Evolutionary conservation across 2,329 filamentous ascomycete species (phyloP).

Genomic region (Claviceps spartinae): DNA sequence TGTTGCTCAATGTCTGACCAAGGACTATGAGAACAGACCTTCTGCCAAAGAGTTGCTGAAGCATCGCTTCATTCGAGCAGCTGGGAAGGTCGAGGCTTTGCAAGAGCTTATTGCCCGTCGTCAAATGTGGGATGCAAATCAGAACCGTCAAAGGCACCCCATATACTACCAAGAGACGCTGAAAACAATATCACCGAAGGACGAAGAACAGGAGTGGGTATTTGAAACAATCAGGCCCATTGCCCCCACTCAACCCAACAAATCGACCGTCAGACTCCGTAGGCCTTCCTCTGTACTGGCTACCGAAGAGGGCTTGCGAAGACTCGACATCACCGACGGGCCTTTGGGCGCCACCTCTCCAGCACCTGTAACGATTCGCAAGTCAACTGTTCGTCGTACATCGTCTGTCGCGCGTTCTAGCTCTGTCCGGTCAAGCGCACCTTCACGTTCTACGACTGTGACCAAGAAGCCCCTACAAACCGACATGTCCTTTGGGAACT

Average conservation of each 20-base stretch:
- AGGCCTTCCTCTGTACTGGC: slow-evolving; percentile 44
- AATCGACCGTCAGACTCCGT: slow-evolving; percentile 35
- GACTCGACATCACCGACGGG: slow-evolving; percentile 47
- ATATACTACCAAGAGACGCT: slow-evolving; percentile 93
- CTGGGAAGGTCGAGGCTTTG: slow-evolving; percentile 76
- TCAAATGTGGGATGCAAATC: slow-evolving; percentile 67
- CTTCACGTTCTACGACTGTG: slow-evolving; percentile 29
- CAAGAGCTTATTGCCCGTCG: slow-evolving; percentile 77
- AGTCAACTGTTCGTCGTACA: slow-evolving; percentile 39
- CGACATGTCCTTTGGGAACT: slow-evolving; percentile 89
- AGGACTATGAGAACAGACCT: slow-evolving; percentile 74
- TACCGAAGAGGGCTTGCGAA: slow-evolving; percentile 47
- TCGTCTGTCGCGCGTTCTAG: slow-evolving; percentile 27
- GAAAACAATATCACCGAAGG: slow-evolving; percentile 50
- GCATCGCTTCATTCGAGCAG: slow-evolving; percentile 76
- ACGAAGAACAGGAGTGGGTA: slow-evolving; percentile 78
- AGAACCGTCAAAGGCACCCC: slow-evolving; percentile 53
- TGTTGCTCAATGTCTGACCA: slow-evolving; percentile 76
- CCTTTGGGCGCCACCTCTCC: slow-evolving; percentile 45
- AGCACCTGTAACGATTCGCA: slow-evolving; percentile 41
- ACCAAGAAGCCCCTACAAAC: slow-evolving; percentile 70
- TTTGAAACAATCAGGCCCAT: slow-evolving; percentile 86
- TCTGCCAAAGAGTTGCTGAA: slow-evolving; percentile 76
- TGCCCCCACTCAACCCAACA: slow-evolving; percentile 31
- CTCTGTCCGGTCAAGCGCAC: slow-evolving; percentile 24